phyloP scores from a whole-genome alignment of 192 early-diverging fungal genomes.

The Radiomyces spectabilis region DNA sequence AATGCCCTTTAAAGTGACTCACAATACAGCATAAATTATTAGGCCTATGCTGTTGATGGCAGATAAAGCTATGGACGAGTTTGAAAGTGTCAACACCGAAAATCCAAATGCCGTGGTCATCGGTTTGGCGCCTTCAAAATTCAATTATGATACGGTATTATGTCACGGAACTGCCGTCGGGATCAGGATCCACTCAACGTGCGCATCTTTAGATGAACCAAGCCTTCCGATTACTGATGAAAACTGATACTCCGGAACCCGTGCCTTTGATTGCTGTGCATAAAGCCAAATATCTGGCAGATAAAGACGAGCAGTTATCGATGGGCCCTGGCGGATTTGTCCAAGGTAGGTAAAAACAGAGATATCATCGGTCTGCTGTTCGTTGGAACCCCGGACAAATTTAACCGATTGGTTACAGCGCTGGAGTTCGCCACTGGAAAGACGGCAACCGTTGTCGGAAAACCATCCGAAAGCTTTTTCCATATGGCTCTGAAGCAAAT shows the following conservation, averaged over 20 bases:
- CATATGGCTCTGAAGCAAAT: constrained; percentile 68
- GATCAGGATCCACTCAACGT: too few relatives aligned
- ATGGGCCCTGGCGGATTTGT: constrained; percentile 91
- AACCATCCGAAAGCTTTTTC: constrained; percentile 73
- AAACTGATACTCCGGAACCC: constrained; percentile 34
- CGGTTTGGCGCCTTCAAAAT: constrained; percentile 67
- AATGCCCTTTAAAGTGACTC: too few relatives aligned
- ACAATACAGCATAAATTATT: background rate
- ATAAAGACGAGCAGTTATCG: constrained; percentile 47
- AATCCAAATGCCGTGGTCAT: constrained; percentile 75
- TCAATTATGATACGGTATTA: constrained; percentile 63
- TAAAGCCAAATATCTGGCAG: constrained; percentile 73
- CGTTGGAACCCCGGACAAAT: too few relatives aligned
- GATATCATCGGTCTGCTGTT: background rate
- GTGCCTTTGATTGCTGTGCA: constrained; percentile 76
- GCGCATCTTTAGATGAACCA: constrained; percentile 49
- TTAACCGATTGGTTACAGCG: constrained; percentile 20
- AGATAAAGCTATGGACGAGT: constrained; percentile 63
- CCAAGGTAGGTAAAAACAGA: constrained; percentile 22
- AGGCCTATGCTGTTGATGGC: constrained; percentile 77
- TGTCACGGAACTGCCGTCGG: too few relatives aligned
- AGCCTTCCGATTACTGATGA: constrained; percentile 64
- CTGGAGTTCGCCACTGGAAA: constrained; percentile 72
- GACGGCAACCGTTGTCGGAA: constrained; percentile 69
- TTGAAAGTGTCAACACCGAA: constrained; percentile 44